Conservation (phyloP, 179 eudicot species). For the Pouteria campechiana region DNA sequence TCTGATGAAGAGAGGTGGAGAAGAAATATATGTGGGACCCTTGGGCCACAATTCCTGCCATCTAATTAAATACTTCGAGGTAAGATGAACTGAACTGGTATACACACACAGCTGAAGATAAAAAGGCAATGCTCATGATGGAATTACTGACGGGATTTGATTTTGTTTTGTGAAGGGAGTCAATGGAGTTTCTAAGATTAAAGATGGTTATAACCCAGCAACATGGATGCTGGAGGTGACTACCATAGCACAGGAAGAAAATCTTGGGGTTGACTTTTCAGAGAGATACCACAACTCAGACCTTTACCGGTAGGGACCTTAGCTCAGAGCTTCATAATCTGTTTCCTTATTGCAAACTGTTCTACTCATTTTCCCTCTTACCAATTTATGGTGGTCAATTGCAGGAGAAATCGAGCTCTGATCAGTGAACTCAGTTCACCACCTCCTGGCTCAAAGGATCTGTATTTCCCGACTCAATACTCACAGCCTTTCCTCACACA, state of each 20-base stretch:
- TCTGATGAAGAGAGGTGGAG: conserved; percentile 73
- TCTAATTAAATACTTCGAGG: conserved; percentile 75
- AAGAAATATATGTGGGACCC: conserved; percentile 73
- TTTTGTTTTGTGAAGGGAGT: conserved; percentile 28
- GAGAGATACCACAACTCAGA: conserved; percentile 54
- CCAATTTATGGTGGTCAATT: not conserved
- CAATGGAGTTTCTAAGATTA: conserved; percentile 52
- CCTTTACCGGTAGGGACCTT: conserved; percentile 32
- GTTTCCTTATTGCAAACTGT: too few species aligned
- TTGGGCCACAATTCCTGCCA: conserved; percentile 57
- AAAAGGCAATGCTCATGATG: too few species aligned
- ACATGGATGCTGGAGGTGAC: conserved; percentile 92
- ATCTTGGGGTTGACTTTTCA: conserved; percentile 51
- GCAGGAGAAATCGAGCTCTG: conserved; percentile 67
- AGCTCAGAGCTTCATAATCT: too few species aligned
- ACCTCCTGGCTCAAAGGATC: conserved; percentile 52
- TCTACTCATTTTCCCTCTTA: too few species aligned
- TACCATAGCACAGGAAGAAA: conserved; percentile 48
- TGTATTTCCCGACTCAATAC: conserved; percentile 53
- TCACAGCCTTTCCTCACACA: conserved; percentile 51
- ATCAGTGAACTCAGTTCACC: conserved; percentile 59
- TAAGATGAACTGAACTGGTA: too few species aligned
- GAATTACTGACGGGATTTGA: not conserved
- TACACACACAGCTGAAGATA: too few species aligned
- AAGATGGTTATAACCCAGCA: conserved; percentile 82